Conservation (phyloP, 495 filamentous ascomycete species). For the Podospora bellae-mahoneyi region DNA sequence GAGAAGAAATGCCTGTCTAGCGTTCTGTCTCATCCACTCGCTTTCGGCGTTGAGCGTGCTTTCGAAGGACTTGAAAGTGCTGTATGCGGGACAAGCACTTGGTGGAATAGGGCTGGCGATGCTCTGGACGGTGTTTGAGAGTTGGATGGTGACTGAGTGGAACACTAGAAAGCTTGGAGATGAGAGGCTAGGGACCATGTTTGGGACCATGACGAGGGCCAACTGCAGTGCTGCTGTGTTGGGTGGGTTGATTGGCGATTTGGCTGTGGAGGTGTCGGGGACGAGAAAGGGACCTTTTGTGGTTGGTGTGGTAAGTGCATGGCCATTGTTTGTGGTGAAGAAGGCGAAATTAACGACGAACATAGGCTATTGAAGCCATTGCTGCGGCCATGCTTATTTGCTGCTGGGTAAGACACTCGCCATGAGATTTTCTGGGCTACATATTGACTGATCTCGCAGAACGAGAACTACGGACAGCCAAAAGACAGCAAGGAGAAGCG, state of each 20-base stretch:
- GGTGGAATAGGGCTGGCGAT: neutral
- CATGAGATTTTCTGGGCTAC: neutral
- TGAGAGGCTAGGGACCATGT: conserved; percentile 6
- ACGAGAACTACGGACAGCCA: conserved; percentile 1
- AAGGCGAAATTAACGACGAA: neutral
- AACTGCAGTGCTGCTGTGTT: conserved; percentile 3
- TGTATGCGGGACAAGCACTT: neutral
- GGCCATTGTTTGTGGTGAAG: neutral
- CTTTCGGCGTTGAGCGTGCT: conserved; percentile 1
- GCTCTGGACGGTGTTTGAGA: conserved; percentile 1
- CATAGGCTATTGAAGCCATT: neutral
- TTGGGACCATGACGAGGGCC: neutral
- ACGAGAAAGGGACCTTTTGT: conserved; percentile 3
- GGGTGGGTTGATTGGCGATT: conserved; percentile 1
- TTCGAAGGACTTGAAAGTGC: neutral
- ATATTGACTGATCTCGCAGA: neutral
- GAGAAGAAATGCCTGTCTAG: neutral
- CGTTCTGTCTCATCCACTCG: conserved; percentile 2
- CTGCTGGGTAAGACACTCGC: neutral
- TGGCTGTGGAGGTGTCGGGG: neutral
- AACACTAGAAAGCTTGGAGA: neutral
- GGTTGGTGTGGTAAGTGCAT: neutral
- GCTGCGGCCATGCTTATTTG: neutral
- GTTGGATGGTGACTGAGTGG: conserved; percentile 6
- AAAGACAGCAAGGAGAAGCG: neutral